Percentiles rank a stretch among this genome's conserved stretches.
Conservation (phyloP, 75 land plant genomes). For the Cunninghamia lanceolata region DNA sequence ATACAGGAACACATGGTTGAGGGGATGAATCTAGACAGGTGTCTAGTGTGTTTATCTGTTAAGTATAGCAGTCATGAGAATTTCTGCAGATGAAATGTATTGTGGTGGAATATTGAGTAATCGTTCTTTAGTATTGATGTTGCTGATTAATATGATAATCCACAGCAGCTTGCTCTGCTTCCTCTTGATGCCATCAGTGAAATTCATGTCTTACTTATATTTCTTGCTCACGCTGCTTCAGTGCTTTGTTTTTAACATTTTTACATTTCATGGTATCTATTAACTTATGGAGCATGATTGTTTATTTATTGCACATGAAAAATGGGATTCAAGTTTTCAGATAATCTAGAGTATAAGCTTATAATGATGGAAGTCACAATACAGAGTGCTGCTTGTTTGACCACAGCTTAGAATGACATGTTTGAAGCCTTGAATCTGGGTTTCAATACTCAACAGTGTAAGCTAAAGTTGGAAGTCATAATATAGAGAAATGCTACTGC, state of each 20-base stretch:
- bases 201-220: background rate
- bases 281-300: background rate
- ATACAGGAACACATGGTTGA: conserved; percentile 91
- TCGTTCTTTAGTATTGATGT: background rate
- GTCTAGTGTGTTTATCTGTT: background rate
- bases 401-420: background rate
- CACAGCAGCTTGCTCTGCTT: background rate
- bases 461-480: background rate
- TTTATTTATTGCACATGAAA: background rate
- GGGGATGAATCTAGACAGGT: conserved; percentile 44
- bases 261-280: background rate
- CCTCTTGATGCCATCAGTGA: background rate
- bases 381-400: background rate
- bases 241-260: background rate
- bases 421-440: background rate
- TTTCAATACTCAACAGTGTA: background rate
- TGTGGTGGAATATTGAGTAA: background rate
- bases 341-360: background rate
- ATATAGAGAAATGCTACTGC: background rate
- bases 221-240: background rate
- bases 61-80: background rate
- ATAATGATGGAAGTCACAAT: background rate
- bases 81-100: background rate
- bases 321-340: background rate
- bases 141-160: background rate